Conservation (phyloP, 2,329 filamentous ascomycete genomes). For the Plenodomus tracheiphilus region DNA sequence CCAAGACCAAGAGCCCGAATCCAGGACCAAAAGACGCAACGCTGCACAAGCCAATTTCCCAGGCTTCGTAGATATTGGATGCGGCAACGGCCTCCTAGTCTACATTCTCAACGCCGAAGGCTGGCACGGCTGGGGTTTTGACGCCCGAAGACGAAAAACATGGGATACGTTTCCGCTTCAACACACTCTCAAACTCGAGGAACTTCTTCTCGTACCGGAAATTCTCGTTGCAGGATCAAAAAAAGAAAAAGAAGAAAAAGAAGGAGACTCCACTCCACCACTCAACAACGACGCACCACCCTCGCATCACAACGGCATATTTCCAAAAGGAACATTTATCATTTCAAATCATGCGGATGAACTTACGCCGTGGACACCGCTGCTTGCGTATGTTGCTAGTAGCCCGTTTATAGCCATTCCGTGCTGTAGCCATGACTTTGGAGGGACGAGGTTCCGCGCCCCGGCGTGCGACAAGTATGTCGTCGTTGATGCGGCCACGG, state of each 20-base stretch:
- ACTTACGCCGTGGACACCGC: slow-evolving; percentile 91
- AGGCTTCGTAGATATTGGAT: slow-evolving; percentile 94
- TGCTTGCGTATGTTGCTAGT: slow-evolving; percentile 74
- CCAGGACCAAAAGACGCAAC: slow-evolving; percentile 10
- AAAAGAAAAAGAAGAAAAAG: background rate
- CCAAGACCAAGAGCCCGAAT: background rate
- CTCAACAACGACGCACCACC: slow-evolving; percentile 29
- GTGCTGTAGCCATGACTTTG: slow-evolving; percentile 88
- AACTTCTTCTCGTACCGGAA: slow-evolving; percentile 64
- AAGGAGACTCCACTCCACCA: no score
- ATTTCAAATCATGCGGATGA: slow-evolving; percentile 98
- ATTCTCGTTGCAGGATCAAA: slow-evolving; percentile 27
- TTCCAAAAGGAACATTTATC: slow-evolving; percentile 79
- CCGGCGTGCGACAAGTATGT: slow-evolving; percentile 30
- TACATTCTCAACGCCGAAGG: slow-evolving; percentile 80
- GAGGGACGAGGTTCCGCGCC: slow-evolving; percentile 73
- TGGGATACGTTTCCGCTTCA: slow-evolving; percentile 71
- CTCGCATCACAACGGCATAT: slow-evolving; percentile 64
- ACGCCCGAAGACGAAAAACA: slow-evolving; percentile 81
- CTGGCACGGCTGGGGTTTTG: slow-evolving; percentile 86
- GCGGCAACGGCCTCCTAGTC: slow-evolving; percentile 89
- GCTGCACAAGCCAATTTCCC: slow-evolving; percentile 59
- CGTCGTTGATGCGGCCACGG: slow-evolving; percentile 15
- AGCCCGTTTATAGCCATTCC: slow-evolving; percentile 91
- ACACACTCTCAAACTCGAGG: slow-evolving; percentile 56